These are phyloP conservation scores for Marchantia polymorpha DNA, from an alignment of 225 moss, liverwort and hornwort genomes.

Conservation along the genomic window DNA sequence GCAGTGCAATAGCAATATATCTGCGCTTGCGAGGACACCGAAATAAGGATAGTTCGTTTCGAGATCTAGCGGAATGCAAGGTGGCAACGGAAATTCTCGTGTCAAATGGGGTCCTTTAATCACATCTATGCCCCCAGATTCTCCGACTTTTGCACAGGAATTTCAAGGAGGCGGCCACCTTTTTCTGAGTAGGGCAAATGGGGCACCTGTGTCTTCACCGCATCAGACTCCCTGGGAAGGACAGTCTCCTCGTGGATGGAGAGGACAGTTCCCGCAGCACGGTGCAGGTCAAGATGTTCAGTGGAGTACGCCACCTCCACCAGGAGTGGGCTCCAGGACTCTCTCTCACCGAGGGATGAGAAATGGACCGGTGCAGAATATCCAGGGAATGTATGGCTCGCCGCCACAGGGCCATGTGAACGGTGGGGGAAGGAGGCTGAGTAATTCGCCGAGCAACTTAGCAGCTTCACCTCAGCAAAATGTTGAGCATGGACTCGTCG, in stretches of 20 bases:
- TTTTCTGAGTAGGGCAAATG: slow-evolving; percentile 29
- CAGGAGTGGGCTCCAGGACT: slow-evolving; percentile 24
- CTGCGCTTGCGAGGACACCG: neutral
- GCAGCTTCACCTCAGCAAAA: slow-evolving; percentile 15
- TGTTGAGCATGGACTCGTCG: slow-evolving; percentile 9
- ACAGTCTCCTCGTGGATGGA: slow-evolving; percentile 31
- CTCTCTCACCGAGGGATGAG: slow-evolving; percentile 24
- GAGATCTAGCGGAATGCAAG: slow-evolving; percentile 31
- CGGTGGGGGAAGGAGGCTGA: slow-evolving; percentile 14
- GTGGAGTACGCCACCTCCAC: slow-evolving; percentile 29
- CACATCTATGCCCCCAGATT: slow-evolving; percentile 18
- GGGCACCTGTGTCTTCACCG: slow-evolving; percentile 10
- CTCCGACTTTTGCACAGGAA: slow-evolving; percentile 26
- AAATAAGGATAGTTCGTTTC: neutral
- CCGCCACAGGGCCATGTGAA: slow-evolving; percentile 27
- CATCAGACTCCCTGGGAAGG: slow-evolving; percentile 23
- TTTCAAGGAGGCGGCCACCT: slow-evolving; percentile 33
- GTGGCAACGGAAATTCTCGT: slow-evolving; percentile 24
- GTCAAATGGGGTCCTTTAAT: slow-evolving; percentile 33
- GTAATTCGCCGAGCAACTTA: slow-evolving; percentile 16
- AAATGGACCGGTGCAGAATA: slow-evolving; percentile 16
- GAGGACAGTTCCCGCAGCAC: slow-evolving; percentile 19
- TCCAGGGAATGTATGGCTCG: slow-evolving; percentile 19
- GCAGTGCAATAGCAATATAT: neutral
- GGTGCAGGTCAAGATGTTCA: slow-evolving; percentile 22